Evolutionary conservation across 2,329 filamentous ascomycete species (phyloP), one percentile per base, ranked within the genome.

Genomic region (Fusarium sp.): DNA sequence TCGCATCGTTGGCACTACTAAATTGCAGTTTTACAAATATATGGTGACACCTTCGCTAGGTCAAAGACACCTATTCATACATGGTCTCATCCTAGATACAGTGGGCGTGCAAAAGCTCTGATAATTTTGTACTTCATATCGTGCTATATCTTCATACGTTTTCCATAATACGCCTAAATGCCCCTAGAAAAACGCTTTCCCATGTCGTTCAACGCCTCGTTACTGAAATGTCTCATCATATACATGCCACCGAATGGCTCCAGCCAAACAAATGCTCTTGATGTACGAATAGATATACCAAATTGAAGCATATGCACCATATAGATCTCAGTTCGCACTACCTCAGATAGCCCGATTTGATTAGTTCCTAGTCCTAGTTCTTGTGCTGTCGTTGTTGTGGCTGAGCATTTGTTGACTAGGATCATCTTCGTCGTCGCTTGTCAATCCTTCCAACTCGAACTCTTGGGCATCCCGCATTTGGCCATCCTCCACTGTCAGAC

Each of bases 361-460:
- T 20, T 80, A 75, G 24, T 77, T 79, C 44, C 76, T 74, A n/a
- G 77, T 76, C 12, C 76, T 66, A 8, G 75, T 76, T 54, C 73
- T 75, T 1, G 84, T 26, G 19, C 56, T 67, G 7, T 68, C 60
- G 17, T 38, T 64, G 20, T 55, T 51, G 2, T 62, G 36, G 0
- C 45, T 51, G 11, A 79, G 76, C 71, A 81, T 80, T 19, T 76
- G 70, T 5, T 76, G 77, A 20, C 76, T 73, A 40, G 83, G 83
- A 14, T 86, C 88, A 6, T 90, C 90, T 81, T 97, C 94, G 19
- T 96, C 94, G 43, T 97, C 94, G 58, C 91, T 96, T 77, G 94
- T 94, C 38, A 99, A 80, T 0, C 93, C 95, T 61, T 96, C 93
- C 2, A 99, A 84, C 79, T 98, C 96, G 76, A 97, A 99, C 71